phyloP scores from a whole-genome alignment of 768 basidiomycete genomes.

The Trametes cinnabarina region DNA sequence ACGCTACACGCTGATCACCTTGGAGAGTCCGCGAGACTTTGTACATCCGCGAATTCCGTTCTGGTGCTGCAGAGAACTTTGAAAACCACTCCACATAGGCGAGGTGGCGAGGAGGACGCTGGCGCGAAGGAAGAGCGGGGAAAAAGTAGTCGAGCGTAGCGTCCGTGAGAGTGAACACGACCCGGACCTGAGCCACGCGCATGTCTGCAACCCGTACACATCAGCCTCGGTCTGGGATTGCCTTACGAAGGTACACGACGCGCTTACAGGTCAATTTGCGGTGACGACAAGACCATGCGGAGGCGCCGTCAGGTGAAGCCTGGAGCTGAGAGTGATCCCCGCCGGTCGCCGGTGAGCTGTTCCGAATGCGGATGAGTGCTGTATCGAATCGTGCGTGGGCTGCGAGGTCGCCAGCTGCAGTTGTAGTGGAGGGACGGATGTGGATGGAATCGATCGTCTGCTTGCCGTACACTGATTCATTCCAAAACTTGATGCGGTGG shows the following conservation, averaged over 20 bases:
- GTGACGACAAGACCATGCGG: neutral
- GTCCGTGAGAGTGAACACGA: conserved; percentile 24
- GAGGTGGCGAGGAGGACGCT: conserved; percentile 17
- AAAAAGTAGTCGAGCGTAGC: neutral
- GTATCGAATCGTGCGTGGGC: conserved; percentile 36
- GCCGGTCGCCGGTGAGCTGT: no score
- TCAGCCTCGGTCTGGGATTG: neutral
- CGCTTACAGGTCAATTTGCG: no score
- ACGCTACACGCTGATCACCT: no score
- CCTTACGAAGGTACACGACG: no score
- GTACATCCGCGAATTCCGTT: no score
- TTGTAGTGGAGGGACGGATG: conserved; percentile 22
- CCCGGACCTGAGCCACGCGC: conserved; percentile 27
- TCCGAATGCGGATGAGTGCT: conserved; percentile 25
- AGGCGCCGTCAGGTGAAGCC: no score
- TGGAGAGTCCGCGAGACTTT: no score
- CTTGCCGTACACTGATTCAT: conserved; percentile 10
- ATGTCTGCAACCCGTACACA: conserved; percentile 17
- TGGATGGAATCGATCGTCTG: conserved; percentile 32
- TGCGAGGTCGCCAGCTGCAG: conserved; percentile 11
- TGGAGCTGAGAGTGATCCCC: no score
- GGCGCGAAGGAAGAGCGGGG: neutral
- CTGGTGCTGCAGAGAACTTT: no score
- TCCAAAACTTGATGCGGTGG: conserved; percentile 32
- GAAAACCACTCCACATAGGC: conserved; percentile 33